A percentile compares a stretch with the other conserved stretches of the same genome.
phyloP scores from a whole-genome alignment of 2,329 filamentous ascomycete species.

The Cryphonectria radicalis region DNA sequence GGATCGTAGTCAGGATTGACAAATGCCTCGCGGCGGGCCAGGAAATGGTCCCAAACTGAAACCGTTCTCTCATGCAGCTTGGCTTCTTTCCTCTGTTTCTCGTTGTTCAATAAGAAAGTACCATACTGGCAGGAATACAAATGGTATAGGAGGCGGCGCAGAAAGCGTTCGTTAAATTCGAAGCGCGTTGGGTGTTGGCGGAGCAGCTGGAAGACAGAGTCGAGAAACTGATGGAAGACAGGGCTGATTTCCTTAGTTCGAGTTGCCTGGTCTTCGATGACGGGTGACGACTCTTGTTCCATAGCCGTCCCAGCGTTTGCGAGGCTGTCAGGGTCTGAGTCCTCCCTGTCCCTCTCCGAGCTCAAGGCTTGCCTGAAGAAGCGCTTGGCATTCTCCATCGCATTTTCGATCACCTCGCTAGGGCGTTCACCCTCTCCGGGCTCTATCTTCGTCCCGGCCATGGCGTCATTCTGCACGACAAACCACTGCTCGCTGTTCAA shows the following conservation, averaged over 20 bases:
- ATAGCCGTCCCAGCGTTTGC: conserved; percentile 37
- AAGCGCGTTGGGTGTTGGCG: conserved; percentile 87
- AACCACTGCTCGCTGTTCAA: conserved; percentile 96
- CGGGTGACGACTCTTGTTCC: conserved; percentile 34
- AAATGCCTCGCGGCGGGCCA: conserved; percentile 80
- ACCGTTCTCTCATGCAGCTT: conserved; percentile 72
- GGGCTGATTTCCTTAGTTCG: conserved; percentile 90
- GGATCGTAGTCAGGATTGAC: conserved; percentile 78
- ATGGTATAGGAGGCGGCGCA: conserved; percentile 88
- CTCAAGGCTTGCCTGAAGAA: conserved; percentile 86
- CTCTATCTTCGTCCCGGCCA: conserved; percentile 65
- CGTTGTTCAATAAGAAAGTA: conserved; percentile 93
- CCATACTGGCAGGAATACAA: conserved; percentile 96
- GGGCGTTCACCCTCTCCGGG: conserved; percentile 65
- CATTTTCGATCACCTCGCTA: conserved; percentile 82
- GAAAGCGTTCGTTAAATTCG: conserved; percentile 94
- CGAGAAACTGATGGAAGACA: conserved; percentile 96
- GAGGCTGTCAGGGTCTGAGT: conserved; percentile 62
- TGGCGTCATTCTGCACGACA: conserved; percentile 78
- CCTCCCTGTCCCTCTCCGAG: conserved; percentile 59
- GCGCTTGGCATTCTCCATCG: conserved; percentile 80
- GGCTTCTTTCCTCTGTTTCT: conserved; percentile 80
- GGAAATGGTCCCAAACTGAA: conserved; percentile 96
- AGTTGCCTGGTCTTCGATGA: conserved; percentile 67
- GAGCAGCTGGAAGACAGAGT: conserved; percentile 88